Conservation (phyloP, 495 filamentous ascomycete species). For the Tuber calosporum region DNA sequence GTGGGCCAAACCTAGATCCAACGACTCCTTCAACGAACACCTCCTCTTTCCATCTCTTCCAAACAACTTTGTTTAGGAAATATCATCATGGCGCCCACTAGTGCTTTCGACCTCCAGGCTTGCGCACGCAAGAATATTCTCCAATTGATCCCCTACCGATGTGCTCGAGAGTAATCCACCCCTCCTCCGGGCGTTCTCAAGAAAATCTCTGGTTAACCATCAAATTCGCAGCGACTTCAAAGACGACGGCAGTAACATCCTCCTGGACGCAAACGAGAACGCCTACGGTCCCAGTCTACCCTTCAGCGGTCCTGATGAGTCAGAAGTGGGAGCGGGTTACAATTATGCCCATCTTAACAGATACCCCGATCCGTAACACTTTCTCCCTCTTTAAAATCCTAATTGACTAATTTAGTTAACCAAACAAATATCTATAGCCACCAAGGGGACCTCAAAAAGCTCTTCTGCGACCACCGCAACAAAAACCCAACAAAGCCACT, state of each 20-base stretch:
- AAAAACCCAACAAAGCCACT: constrained; percentile 64
- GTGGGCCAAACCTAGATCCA: neutral
- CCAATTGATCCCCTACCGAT: constrained; percentile 69
- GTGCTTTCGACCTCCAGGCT: constrained; percentile 64
- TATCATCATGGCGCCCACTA: constrained; percentile 17
- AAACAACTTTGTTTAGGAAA: neutral
- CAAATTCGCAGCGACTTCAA: constrained; percentile 63
- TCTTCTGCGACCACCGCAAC: constrained; percentile 81
- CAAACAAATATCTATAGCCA: constrained; percentile 49
- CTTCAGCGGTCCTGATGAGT: constrained; percentile 34
- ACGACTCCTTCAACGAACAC: neutral
- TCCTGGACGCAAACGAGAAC: constrained; percentile 97
- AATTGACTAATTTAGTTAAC: constrained; percentile 10
- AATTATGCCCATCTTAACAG: constrained; percentile 76
- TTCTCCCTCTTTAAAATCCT: constrained; percentile 11
- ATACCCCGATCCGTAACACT: constrained; percentile 80
- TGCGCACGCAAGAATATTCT: constrained; percentile 82
- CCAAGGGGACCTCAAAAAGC: constrained; percentile 75
- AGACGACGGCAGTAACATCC: constrained; percentile 92
- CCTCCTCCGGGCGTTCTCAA: neutral
- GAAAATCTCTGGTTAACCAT: neutral
- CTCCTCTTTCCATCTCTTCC: neutral
- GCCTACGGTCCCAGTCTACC: constrained; percentile 73
- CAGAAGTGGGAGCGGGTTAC: constrained; percentile 44
- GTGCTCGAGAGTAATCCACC: constrained; percentile 42